phyloP scores from a whole-genome alignment of 208 protist species.

The Trypanosoma melophagium region DNA sequence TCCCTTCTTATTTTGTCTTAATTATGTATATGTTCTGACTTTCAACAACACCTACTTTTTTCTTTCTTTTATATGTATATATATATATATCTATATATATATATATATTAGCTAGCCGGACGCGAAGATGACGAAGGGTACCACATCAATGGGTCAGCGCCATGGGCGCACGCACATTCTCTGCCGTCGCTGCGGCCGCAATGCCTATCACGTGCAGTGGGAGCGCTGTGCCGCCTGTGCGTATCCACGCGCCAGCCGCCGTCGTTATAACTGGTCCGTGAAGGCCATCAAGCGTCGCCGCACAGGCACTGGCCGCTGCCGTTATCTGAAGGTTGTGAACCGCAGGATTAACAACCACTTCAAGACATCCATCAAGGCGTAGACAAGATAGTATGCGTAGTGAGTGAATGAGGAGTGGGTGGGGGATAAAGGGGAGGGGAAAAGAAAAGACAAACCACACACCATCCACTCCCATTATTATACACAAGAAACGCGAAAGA shows the following conservation, averaged over 20 bases:
- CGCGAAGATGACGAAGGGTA: constrained; percentile 86
- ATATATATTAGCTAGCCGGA: background rate
- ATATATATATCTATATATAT: constrained; percentile 8
- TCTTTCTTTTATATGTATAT: constrained; percentile 2
- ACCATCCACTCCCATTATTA: background rate
- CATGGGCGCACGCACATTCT: constrained; percentile 95
- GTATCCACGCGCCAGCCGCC: constrained; percentile 95
- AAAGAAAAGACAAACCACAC: background rate
- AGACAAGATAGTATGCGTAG: background rate
- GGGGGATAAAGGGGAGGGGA: background rate
- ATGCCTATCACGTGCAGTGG: constrained; percentile 98
- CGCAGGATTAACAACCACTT: constrained; percentile 98
- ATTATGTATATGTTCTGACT: background rate
- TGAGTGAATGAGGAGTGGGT: constrained; percentile 10
- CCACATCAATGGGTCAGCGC: constrained; percentile 89
- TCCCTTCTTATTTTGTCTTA: background rate
- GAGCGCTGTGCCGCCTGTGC: constrained; percentile 97
- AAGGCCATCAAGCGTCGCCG: constrained; percentile 98
- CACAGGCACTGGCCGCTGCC: constrained; percentile 98
- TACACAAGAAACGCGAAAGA: background rate
- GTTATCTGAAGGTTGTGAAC: constrained; percentile 96
- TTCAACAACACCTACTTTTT: background rate
- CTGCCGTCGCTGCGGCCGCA: constrained; percentile 97
- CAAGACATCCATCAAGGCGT: constrained; percentile 86
- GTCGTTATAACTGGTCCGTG: constrained; percentile 96